phyloP scores from a whole-genome alignment of 2,329 filamentous ascomycete species.

The Ascochyta clinopodiicola region DNA sequence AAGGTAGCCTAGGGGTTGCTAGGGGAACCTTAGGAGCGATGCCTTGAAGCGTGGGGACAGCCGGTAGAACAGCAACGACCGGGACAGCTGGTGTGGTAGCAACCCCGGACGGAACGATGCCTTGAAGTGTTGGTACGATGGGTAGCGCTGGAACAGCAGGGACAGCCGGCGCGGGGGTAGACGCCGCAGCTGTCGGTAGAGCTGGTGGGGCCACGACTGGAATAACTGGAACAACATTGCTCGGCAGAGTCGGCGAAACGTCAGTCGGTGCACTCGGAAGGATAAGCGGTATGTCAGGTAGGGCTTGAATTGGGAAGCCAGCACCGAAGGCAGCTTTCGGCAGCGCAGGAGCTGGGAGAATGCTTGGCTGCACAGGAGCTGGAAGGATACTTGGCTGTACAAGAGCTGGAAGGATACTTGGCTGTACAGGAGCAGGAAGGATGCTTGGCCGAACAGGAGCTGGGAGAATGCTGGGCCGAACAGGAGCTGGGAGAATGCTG shows the following conservation, averaged over 20 bases:
- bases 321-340: constrained; percentile 2
- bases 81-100: neutral
- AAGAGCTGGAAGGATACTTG: too few species aligned
- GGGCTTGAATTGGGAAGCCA: constrained; percentile 6
- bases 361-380: too few species aligned
- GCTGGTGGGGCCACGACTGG: too few species aligned
- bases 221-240: too few species aligned
- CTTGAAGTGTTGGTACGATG: too few species aligned
- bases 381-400: too few species aligned
- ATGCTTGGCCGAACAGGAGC: too few species aligned
- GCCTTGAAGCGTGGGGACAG: neutral
- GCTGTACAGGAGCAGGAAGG: too few species aligned
- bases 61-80: neutral
- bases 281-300: constrained; percentile 6
- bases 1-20: neutral
- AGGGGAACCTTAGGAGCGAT: neutral
- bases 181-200: too few species aligned
- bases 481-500: neutral
- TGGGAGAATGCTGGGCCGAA: neutral
- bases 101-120: neutral
- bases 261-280: neutral
- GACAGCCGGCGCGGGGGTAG: too few species aligned
- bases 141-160: too few species aligned
- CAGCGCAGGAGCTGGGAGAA: neutral
- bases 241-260: neutral